phyloP scores from a whole-genome alignment of 768 basidiomycete genomes.

The Tricholoma sp. region DNA sequence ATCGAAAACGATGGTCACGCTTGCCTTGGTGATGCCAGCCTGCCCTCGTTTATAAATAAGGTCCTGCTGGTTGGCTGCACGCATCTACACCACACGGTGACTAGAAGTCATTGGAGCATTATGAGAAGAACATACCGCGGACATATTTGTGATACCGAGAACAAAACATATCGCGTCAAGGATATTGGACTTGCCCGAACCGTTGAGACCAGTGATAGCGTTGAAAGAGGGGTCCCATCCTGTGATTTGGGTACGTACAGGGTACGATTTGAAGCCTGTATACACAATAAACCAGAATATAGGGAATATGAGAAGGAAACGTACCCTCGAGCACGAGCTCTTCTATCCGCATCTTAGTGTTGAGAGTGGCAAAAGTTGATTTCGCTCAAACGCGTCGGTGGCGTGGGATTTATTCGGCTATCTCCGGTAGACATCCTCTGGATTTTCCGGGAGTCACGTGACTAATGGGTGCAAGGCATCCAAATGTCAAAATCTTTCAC shows the following conservation, averaged over 20 bases:
- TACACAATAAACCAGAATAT: not conserved
- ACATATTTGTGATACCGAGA: slow-evolving; percentile 94
- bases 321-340: slow-evolving; percentile 91
- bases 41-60: slow-evolving; percentile 99
- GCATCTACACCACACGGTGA: slow-evolving; percentile 53
- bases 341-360: slow-evolving; percentile 75
- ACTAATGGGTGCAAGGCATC: too few species aligned
- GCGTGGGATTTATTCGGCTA: slow-evolving; percentile 5
- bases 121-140: slow-evolving; percentile 49
- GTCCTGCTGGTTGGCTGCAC: slow-evolving; percentile 92
- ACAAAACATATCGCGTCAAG: slow-evolving; percentile 99
- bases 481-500: too few species aligned
- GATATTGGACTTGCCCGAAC: slow-evolving; percentile 98
- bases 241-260: slow-evolving; percentile 90
- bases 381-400: slow-evolving; percentile 13
- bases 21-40: slow-evolving; percentile 94
- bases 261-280: slow-evolving; percentile 95
- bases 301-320: slow-evolving; percentile 1
- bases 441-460: too few species aligned
- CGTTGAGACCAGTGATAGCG: slow-evolving; percentile 94
- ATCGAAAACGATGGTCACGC: slow-evolving; percentile 98
- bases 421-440: too few species aligned
- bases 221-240: slow-evolving; percentile 99
- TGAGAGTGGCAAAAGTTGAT: not conserved
- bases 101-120: too few species aligned